These are phyloP conservation scores for Solanum chacoense DNA, from an alignment of 305 asterid species.

Conservation along the genomic window DNA sequence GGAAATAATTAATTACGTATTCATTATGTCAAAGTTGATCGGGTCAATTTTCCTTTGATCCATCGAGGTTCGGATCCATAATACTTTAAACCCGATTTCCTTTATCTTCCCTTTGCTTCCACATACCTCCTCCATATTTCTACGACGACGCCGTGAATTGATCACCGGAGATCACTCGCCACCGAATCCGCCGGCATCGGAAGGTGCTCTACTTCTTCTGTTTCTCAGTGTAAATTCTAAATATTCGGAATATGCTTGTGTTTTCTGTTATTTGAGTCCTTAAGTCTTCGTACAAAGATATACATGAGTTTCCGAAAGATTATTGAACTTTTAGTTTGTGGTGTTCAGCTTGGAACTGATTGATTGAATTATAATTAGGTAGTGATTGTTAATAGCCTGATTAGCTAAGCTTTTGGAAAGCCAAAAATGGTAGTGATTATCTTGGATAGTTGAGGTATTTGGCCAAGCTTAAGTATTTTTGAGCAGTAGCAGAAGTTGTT, in stretches of 20 bases:
- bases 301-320: not conserved
- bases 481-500: not conserved
- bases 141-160: not conserved
- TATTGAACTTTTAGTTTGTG: not conserved
- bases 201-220: not conserved
- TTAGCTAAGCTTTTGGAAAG: not conserved
- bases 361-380: not conserved
- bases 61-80: not conserved
- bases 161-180: not conserved
- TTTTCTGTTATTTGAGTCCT: not conserved
- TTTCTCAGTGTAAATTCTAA: not conserved
- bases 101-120: slow-evolving; percentile 9
- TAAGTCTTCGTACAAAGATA: not conserved
- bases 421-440: not conserved
- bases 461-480: not conserved
- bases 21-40: not conserved
- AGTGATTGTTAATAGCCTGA: not conserved
- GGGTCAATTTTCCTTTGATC: not conserved
- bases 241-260: not conserved
- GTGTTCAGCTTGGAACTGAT: not conserved
- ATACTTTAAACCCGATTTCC: not conserved
- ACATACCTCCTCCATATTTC: not conserved
- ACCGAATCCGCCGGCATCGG: not conserved
- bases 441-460: not conserved
- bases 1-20: not conserved